Base-by-base conservation (phyloP, 179 eudicot genomes). In the Camellia oleifera region DNA sequence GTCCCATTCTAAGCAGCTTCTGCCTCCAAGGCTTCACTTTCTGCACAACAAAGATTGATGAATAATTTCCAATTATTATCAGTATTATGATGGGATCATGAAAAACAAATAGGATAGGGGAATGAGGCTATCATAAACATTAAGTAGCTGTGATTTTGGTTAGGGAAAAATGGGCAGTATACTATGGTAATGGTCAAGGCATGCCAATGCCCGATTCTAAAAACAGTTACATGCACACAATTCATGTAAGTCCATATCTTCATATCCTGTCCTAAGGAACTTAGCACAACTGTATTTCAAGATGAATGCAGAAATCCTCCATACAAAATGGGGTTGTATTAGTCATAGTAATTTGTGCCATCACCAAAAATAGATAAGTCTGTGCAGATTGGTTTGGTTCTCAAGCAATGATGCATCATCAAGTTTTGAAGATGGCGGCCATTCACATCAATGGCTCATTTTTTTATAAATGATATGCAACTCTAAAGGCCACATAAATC, bases 1-100 rank as follows among this genome's bases (percentile, higher is more conserved):
- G 52, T 73, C 70, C 83, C 83, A 68, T 58, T 67, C 61, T 65
- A 69, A 76, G 71, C 70, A 67, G 76, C 63, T 58, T 69, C 58
- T 0, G 63, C 15, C 20, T 68, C 79, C 71, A 53, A 76, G 18
- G 44, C 83, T 76, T 76, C 78, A 56, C 75, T 44, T 67, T 69
- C 83, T 81, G 83, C 68, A 76, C 32, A 74, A 65, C 53, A 40
- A 44, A 18, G 11, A 18, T n/a, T 5, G 15, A 62, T 57, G 1
- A 40, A 18, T 4, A 45, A 15, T 48, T 53, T 78, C 48, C 62
- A 23, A 50, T 20, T 23, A 71, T 50, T 20, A 2, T 48, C 13
- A 20, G 75, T 48, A 50, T 50, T 52, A 5, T 20, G 75, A 52
- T 53, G 42, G 12, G 20, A 60, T 60, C 64, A 60, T 1, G 20